These are phyloP conservation scores for Cinchona pubescens DNA, from an alignment of 257 asterid genomes.

Conservation along the genomic window DNA sequence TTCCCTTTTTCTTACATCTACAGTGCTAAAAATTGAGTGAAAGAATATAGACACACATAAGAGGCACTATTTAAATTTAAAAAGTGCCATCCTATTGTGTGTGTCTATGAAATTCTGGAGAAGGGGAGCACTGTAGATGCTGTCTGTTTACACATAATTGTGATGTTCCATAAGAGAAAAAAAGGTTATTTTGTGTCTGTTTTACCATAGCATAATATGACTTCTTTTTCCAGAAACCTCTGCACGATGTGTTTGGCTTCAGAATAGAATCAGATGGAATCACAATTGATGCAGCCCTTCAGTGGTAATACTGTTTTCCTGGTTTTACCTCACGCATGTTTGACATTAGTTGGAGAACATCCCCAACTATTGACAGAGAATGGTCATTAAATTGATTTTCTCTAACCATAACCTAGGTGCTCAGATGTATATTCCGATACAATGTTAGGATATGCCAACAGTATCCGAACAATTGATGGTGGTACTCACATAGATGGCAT, in stretches of 20 bases:
- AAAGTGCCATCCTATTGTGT: too few species aligned
- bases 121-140: too few species aligned
- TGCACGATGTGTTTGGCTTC: constrained; percentile 85
- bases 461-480: constrained; percentile 95
- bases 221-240: constrained; percentile 64
- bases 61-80: too few species aligned
- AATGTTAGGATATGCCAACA: constrained; percentile 90
- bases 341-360: neutral
- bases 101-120: too few species aligned
- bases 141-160: too few species aligned
- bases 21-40: too few species aligned
- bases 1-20: too few species aligned
- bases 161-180: too few species aligned
- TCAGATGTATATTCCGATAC: constrained; percentile 93
- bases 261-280: constrained; percentile 71
- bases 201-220: constrained; percentile 17
- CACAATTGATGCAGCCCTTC: constrained; percentile 75
- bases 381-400: constrained; percentile 16
- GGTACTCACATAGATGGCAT: constrained; percentile 98
- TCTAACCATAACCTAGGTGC: constrained; percentile 57
- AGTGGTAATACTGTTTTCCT: constrained; percentile 57
- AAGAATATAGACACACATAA: too few species aligned
- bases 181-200: neutral
- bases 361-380: neutral
- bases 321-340: neutral